Evolutionary conservation across 495 filamentous ascomycete species (phyloP).

Genomic region (Achaetomiella virescens): DNA sequence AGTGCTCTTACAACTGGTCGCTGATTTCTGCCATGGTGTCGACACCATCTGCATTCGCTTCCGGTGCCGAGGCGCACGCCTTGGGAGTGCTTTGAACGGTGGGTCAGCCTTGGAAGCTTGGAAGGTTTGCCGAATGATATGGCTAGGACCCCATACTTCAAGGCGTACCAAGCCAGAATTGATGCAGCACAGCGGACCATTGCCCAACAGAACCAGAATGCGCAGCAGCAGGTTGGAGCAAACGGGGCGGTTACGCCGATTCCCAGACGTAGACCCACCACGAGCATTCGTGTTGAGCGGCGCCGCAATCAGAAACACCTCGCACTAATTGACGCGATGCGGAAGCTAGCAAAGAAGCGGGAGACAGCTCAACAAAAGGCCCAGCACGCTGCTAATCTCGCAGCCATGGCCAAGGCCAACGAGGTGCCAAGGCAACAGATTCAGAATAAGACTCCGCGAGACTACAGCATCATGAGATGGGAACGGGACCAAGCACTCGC

Average conservation of each 20-base stretch:
- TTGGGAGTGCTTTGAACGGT: constrained; percentile 98
- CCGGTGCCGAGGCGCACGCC: constrained; percentile 83
- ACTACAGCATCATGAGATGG: constrained; percentile 81
- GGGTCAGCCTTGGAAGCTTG: constrained; percentile 76
- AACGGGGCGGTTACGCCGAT: constrained; percentile 53
- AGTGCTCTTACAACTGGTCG: constrained; percentile 96
- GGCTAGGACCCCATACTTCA: constrained; percentile 88
- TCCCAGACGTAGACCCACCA: constrained; percentile 55
- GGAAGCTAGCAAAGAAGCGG: constrained; percentile 89
- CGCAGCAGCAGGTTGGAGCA: constrained; percentile 48
- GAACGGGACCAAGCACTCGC: constrained; percentile 73
- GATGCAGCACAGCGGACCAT: constrained; percentile 66
- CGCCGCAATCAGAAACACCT: constrained; percentile 78
- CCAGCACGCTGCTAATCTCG: constrained; percentile 65
- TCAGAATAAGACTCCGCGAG: constrained; percentile 63
- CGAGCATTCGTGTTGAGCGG: constrained; percentile 74
- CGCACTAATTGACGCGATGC: constrained; percentile 85
- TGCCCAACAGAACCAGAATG: constrained; percentile 54
- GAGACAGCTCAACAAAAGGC: constrained; percentile 82
- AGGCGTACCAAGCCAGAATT: constrained; percentile 72
- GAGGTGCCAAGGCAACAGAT: constrained; percentile 56
- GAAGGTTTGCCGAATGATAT: constrained; percentile 88
- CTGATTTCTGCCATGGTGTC: constrained; percentile 75
- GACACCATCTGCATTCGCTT: constrained; percentile 66
- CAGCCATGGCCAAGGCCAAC: constrained; percentile 64